Percentiles rank a stretch among this genome's conserved stretches.
These are phyloP conservation scores for Pseudogymnoascus sp. DNA, from an alignment of 2,329 filamentous ascomycete genomes.

Conservation along the genomic window DNA sequence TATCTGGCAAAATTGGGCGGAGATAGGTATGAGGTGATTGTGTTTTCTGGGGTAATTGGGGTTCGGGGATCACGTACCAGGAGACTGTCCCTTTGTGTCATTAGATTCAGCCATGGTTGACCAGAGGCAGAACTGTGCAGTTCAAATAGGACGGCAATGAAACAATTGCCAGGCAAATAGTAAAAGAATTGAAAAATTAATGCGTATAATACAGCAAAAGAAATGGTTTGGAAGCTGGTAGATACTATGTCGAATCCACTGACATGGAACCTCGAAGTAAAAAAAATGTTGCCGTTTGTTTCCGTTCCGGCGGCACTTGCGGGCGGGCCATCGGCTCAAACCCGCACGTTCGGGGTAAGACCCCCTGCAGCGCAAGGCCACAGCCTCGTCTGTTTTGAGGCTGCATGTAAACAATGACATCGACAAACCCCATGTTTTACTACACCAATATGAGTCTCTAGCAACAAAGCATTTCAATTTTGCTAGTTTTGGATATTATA, in stretches of 20 bases:
- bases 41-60: background rate
- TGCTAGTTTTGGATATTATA: background rate
- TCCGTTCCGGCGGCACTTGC: conserved; percentile 6
- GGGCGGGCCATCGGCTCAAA: conserved; percentile 7
- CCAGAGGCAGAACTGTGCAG: conserved; percentile 2
- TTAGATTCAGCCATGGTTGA: conserved; percentile 25
- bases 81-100: conserved; percentile 22
- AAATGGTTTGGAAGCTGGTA: conserved; percentile 10
- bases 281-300: conserved; percentile 9
- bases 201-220: conserved; percentile 11
- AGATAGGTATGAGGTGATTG: background rate
- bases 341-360: background rate
- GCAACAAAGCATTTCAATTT: background rate
- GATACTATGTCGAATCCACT: conserved; percentile 2
- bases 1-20: background rate
- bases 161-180: conserved; percentile 8
- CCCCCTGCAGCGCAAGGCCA: background rate
- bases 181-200: conserved; percentile 9
- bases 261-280: conserved; percentile 5
- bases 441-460: background rate
- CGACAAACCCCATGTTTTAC: background rate
- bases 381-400: conserved; percentile 5
- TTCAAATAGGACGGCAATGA: conserved; percentile 9
- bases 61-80: conserved; percentile 20
- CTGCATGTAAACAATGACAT: background rate